Evolutionary conservation across 306 rosid species (phyloP).

Genomic region (Citrullus mucosospermus): DNA sequence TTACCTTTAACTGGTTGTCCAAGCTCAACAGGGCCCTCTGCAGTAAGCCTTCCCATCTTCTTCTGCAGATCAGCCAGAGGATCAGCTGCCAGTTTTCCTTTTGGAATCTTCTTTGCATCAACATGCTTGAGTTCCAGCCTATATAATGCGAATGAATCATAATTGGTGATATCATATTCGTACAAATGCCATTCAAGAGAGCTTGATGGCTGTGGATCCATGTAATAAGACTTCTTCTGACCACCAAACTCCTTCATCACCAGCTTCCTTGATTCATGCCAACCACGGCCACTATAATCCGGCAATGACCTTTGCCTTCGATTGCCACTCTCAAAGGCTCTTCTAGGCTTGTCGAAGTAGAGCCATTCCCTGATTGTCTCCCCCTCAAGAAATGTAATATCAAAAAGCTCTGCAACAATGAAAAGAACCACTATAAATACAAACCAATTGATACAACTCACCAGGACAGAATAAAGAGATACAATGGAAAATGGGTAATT

Average conservation of each 20-base stretch:
- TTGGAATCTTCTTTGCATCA: conserved; percentile 78
- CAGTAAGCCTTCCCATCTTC: conserved; percentile 97
- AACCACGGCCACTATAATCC: conserved; percentile 89
- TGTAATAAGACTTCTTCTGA: conserved; percentile 89
- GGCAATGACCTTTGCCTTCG: conserved; percentile 94
- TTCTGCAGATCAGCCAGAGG: conserved; percentile 94
- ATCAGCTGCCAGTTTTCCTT: conserved; percentile 52
- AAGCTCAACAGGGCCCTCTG: conserved; percentile 69
- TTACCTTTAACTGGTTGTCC: conserved; percentile 40
- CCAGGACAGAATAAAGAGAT: background rate
- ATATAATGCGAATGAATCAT: conserved; percentile 80
- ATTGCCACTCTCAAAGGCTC: conserved; percentile 98
- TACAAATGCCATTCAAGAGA: conserved; percentile 93
- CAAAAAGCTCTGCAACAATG: conserved; percentile 62
- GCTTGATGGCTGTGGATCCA: conserved; percentile 92
- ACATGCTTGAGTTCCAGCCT: conserved; percentile 79
- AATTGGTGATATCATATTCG: conserved; percentile 82
- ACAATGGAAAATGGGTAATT: background rate
- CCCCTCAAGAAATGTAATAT: conserved; percentile 73
- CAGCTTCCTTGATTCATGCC: conserved; percentile 99
- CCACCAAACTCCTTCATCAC: conserved; percentile 81
- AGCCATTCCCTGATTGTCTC: conserved; percentile 96
- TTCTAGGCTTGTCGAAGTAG: conserved; percentile 90
- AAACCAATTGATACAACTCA: background rate
- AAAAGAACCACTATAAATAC: background rate